A percentile compares a stretch with the other conserved stretches of the same genome.
These are phyloP conservation scores for Hygrophorus pudorinus DNA, from an alignment of 768 basidiomycete genomes.

Conservation along the genomic window DNA sequence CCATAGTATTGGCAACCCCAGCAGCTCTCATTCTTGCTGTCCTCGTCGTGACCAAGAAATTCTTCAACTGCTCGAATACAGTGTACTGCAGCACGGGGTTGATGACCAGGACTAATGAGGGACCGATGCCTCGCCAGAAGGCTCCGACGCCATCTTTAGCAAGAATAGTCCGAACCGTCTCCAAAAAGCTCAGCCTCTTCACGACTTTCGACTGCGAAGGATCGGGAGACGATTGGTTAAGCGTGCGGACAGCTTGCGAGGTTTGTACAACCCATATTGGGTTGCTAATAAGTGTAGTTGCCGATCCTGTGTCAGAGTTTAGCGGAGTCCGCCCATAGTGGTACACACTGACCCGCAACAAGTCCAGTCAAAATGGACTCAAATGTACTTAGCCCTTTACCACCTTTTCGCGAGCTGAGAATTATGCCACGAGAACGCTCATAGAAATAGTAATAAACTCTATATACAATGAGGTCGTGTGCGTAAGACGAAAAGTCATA, in stretches of 20 bases:
- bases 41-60: conserved; percentile 56
- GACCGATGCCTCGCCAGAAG: conserved; percentile 89
- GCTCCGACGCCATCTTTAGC: conserved; percentile 65
- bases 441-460: conserved; percentile 92
- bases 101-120: conserved; percentile 85
- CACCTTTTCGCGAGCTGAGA: conserved; percentile 41
- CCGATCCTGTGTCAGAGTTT: conserved; percentile 49
- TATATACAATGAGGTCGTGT: conserved; percentile 17
- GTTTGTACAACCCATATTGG: conserved; percentile 98
- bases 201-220: conserved; percentile 20
- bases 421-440: conserved; percentile 56
- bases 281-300: conserved; percentile 83
- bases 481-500: background rate
- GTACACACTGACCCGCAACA: conserved; percentile 55
- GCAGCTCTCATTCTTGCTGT: conserved; percentile 41
- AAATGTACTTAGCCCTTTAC: conserved; percentile 67
- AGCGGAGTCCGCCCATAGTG: background rate
- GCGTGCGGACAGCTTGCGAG: conserved; percentile 65
- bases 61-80: conserved; percentile 92
- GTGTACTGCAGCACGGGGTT: conserved; percentile 96
- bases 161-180: conserved; percentile 61
- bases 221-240: conserved; percentile 24
- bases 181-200: conserved; percentile 50
- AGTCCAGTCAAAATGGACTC: conserved; percentile 87
- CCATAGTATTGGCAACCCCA: conserved; percentile 33